A percentile compares a stretch with the other conserved stretches of the same genome.
These are phyloP conservation scores for Flaveria sonorensis DNA, from an alignment of 129 eudicot species.

Conservation along the genomic window DNA sequence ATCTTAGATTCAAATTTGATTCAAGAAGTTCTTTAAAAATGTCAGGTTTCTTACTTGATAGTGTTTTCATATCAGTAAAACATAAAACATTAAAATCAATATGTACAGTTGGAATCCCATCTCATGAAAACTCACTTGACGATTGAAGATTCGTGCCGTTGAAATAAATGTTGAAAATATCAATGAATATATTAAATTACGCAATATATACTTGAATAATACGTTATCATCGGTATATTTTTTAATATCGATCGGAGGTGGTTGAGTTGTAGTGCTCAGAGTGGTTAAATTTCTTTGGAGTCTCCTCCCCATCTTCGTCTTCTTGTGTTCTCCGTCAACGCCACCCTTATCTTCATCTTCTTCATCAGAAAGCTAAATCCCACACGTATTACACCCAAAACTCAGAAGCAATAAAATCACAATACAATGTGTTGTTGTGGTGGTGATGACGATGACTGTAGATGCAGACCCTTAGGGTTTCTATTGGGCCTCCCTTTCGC, in stretches of 20 bases:
- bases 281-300: slow-evolving; percentile 13
- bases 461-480: slow-evolving; percentile 75
- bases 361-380: background rate
- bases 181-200: too few relatives aligned
- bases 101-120: too few relatives aligned
- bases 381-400: background rate
- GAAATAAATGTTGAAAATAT: too few relatives aligned
- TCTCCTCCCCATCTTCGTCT: background rate
- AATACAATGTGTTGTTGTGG: slow-evolving; percentile 33
- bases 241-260: background rate
- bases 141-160: too few relatives aligned
- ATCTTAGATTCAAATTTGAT: too few relatives aligned
- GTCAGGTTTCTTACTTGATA: too few relatives aligned
- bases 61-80: too few relatives aligned
- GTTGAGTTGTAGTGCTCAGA: slow-evolving; percentile 29
- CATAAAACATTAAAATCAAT: too few relatives aligned
- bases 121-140: too few relatives aligned
- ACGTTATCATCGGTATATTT: background rate
- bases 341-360: slow-evolving; percentile 10
- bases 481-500: slow-evolving; percentile 83
- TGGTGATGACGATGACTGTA: slow-evolving; percentile 48
- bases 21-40: too few relatives aligned
- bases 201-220: background rate
- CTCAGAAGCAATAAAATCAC: background rate
- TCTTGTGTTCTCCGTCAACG: slow-evolving; percentile 42